phyloP scores from a whole-genome alignment of 352 stramenopile species.

The Phytopythium sindhum region DNA sequence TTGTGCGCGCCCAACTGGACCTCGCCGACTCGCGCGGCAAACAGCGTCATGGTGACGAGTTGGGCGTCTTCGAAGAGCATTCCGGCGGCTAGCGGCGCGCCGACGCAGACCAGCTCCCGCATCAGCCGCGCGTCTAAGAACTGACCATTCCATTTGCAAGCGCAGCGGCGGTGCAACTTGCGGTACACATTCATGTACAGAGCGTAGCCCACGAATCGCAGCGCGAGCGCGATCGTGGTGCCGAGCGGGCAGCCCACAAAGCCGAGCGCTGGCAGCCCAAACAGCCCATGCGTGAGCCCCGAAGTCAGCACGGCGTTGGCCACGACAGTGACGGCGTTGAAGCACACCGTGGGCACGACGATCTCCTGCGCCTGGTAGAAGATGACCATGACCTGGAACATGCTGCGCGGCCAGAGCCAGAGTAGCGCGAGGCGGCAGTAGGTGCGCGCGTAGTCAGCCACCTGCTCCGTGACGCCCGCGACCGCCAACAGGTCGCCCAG shows the following conservation, averaged over 20 bases:
- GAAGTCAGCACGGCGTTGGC: constrained; percentile 62
- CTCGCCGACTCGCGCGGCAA: constrained; percentile 65
- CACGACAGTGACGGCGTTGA: constrained; percentile 57
- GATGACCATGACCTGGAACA: constrained; percentile 70
- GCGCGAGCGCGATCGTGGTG: constrained; percentile 47
- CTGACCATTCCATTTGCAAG: constrained; percentile 49
- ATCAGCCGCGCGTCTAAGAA: constrained; percentile 45
- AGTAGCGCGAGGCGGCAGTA: constrained; percentile 73
- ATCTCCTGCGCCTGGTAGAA: constrained; percentile 86
- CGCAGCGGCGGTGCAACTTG: constrained; percentile 45
- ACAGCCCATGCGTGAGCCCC: constrained; percentile 60
- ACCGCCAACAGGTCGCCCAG: constrained; percentile 48
- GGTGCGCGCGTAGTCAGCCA: constrained; percentile 41
- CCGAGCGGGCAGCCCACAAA: constrained; percentile 80
- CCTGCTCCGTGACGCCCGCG: constrained; percentile 34
- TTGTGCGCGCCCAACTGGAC: constrained; percentile 71
- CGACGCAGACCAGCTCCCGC: constrained; percentile 42
- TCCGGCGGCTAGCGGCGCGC: constrained; percentile 48
- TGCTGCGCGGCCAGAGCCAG: constrained; percentile 73
- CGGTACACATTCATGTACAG: constrained; percentile 71
- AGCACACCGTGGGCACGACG: constrained; percentile 58
- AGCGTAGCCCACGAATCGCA: constrained; percentile 50
- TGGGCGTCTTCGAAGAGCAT: constrained; percentile 81
- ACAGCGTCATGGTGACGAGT: constrained; percentile 74
- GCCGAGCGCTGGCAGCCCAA: constrained; percentile 52